Percentiles rank a stretch among this genome's conserved stretches.
Evolutionary conservation across 441 rosid species (phyloP).

Genomic region (Gossypium gossypioides): DNA sequence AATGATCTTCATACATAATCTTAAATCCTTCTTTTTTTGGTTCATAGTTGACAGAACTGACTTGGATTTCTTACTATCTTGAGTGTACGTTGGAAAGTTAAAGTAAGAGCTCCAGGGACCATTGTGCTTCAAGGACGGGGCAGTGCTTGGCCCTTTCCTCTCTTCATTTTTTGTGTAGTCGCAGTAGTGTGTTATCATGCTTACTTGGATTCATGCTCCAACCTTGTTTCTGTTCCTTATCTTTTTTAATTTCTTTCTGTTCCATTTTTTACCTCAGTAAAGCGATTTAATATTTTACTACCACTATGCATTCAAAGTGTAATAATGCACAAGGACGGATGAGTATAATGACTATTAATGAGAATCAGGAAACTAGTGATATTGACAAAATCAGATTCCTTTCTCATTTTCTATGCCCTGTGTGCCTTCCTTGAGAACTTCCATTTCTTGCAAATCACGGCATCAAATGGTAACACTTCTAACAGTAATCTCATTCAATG

Average conservation of each 20-base stretch:
- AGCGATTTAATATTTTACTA: too few species aligned
- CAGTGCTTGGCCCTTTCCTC: background rate
- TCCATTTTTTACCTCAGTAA: background rate
- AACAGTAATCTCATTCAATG: too few species aligned
- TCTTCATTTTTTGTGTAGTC: background rate
- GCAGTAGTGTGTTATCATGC: background rate
- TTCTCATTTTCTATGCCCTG: too few species aligned
- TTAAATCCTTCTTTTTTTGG: background rate
- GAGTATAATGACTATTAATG: too few species aligned
- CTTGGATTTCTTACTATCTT: background rate
- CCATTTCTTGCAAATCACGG: too few species aligned
- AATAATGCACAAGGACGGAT: too few species aligned
- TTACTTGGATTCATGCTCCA: background rate
- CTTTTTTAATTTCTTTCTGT: background rate
- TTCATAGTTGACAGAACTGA: constrained; percentile 2
- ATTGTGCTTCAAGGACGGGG: background rate
- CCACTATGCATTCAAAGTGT: too few species aligned
- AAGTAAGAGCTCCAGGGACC: background rate
- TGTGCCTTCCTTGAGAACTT: too few species aligned
- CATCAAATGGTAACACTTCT: too few species aligned
- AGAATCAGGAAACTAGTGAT: too few species aligned
- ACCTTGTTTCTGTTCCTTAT: background rate
- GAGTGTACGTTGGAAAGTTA: constrained; percentile 8
- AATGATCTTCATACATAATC: background rate
- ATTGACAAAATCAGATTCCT: too few species aligned